Percentiles rank a stretch among this genome's conserved stretches.
Conservation (phyloP, 192 early-diverging fungal genomes). For the Lobosporangium transversale region DNA sequence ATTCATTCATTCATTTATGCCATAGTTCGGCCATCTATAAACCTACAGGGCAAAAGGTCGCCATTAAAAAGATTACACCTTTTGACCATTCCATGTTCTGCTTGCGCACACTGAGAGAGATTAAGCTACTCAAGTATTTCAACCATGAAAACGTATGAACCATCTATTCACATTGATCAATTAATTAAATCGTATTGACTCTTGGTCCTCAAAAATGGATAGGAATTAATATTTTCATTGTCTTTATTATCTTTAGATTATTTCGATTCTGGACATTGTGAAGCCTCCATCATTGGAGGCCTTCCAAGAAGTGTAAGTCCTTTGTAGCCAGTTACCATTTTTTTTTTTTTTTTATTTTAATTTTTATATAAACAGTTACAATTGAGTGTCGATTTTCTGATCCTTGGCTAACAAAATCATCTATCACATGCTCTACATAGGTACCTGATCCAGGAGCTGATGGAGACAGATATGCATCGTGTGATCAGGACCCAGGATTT, state of each 20-base stretch:
- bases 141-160: conserved; percentile 81
- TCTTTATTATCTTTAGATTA: conserved; percentile 70
- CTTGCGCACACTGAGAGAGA: conserved; percentile 82
- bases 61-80: conserved; percentile 91
- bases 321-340: too few species aligned
- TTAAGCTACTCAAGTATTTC: conserved; percentile 86
- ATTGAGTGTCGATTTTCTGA: too few species aligned
- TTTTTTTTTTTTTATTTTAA: too few species aligned
- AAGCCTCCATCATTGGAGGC: conserved; percentile 79
- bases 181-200: too few species aligned
- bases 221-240: background rate
- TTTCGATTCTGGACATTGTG: conserved; percentile 91
- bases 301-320: conserved; percentile 87
- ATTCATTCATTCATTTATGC: background rate
- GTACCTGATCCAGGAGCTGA: conserved; percentile 96
- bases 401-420: background rate
- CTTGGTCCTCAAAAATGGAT: background rate
- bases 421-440: conserved; percentile 21
- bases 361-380: too few species aligned
- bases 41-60: conserved; percentile 83
- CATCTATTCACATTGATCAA: too few species aligned
- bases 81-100: conserved; percentile 90
- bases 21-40: conserved; percentile 84
- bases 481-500: conserved; percentile 96
- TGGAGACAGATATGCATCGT: conserved; percentile 99